Evolutionary conservation across 2,329 filamentous ascomycete genomes (phyloP).

Genomic region (Pseudofabraea citricarpa): DNA sequence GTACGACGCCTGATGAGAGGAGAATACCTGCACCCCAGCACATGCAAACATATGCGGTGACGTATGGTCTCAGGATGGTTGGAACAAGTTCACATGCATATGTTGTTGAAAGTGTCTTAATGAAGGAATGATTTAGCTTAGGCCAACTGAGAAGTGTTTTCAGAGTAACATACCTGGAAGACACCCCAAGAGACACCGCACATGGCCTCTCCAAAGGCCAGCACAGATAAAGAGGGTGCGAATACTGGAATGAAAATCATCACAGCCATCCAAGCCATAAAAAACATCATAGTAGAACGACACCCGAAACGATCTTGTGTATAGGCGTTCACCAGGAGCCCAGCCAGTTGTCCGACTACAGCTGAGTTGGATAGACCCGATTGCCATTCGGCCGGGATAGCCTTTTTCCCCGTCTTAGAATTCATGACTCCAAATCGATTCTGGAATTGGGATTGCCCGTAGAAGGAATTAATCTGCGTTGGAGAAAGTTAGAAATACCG

Average conservation of each 20-base stretch:
- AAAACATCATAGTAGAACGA: slow-evolving; percentile 23
- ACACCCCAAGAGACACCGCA: slow-evolving; percentile 9
- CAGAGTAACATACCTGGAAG: slow-evolving; percentile 11
- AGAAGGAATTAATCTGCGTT: slow-evolving; percentile 13
- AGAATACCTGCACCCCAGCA: slow-evolving; percentile 22
- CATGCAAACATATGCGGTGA: slow-evolving; percentile 23
- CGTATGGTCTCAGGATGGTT: slow-evolving; percentile 19
- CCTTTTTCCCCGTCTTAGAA: neutral
- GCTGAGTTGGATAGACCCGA: slow-evolving; percentile 13
- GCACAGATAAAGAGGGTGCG: slow-evolving; percentile 6
- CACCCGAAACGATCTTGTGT: slow-evolving; percentile 26
- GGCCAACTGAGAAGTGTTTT: neutral
- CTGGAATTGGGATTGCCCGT: slow-evolving; percentile 7
- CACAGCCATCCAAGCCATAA: slow-evolving; percentile 9
- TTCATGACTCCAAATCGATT: slow-evolving; percentile 6
- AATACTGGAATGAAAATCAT: slow-evolving; percentile 7
- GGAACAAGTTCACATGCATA: slow-evolving; percentile 22
- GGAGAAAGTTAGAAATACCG: neutral
- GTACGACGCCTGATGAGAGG: slow-evolving; percentile 20
- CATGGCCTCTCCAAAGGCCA: slow-evolving; percentile 8
- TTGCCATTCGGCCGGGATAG: neutral
- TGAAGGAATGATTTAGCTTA: neutral
- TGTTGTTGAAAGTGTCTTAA: slow-evolving; percentile 7
- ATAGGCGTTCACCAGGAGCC: slow-evolving; percentile 24
- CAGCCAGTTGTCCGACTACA: slow-evolving; percentile 22